Evolutionary conservation across 1,139 yeast genomes (phyloP), one percentile per base, ranked within the genome.

Genomic region (Candida dubliniensis): DNA sequence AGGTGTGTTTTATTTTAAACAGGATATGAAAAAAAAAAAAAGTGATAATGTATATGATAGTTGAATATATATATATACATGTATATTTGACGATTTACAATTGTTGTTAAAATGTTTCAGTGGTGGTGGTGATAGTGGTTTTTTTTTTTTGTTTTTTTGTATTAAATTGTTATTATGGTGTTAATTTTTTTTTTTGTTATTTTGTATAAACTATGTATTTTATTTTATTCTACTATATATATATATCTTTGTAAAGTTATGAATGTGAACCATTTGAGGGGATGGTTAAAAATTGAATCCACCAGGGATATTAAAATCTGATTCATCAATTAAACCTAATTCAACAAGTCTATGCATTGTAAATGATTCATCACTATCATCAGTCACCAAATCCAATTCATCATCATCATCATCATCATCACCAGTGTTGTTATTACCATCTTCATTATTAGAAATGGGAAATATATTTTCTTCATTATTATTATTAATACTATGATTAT

Each of bases 141-240:
- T 31, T 14, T 13, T 40, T 25, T 34, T 36, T 29, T 23, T n/a
- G 23, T 5, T 25, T 38, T 32, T 31, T 33, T 31, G 25, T 14
- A 12, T 14, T 31, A 13, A 24, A 29, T 41, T 37, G 40, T 37
- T 42, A 34, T 15, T 43, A 30, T 38, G 36, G 32, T 38, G 29
- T 38, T 34, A 33, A 9, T 38, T 10, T 18, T 36, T 38, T 30
- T 39, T 36, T 31, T 14, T 40, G 18, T 43, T 31, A 6, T n/a
- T 36, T 36, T 36, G 31, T 36, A 36, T 36, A 36, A 36, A 36
- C 33, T 36, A 36, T 36, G 32, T 35, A 35, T 36, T 14, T 29
- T 36, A 29, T 29, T 18, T 7, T 15, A 33, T 18, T 18, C 5
- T 18, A 4, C 3, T 18, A 18, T 18, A 18, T 18, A 18, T 4